Conservation (phyloP, 805 yeast genomes). For the Grigorovia humatica region DNA sequence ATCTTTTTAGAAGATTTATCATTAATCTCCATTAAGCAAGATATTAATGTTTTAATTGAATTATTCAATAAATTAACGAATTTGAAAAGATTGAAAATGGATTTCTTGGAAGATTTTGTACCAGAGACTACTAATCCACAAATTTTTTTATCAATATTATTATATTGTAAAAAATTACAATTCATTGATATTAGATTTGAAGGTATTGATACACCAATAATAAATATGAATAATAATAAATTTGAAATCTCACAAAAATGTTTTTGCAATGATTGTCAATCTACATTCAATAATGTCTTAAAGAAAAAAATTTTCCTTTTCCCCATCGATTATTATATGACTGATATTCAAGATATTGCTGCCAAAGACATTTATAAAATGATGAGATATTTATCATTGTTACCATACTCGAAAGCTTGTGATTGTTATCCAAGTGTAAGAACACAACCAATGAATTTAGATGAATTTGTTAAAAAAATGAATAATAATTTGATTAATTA, state of each 20-base stretch:
- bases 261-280: constrained; percentile 21
- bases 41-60: constrained; percentile 26
- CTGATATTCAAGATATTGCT: constrained; percentile 22
- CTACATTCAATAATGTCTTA: constrained; percentile 26
- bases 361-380: constrained; percentile 30
- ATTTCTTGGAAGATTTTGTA: constrained; percentile 29
- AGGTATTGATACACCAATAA: constrained; percentile 26
- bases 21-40: constrained; percentile 31
- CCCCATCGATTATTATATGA: constrained; percentile 21
- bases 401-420: constrained; percentile 36
- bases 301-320: constrained; percentile 27
- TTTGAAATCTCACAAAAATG: constrained; percentile 26
- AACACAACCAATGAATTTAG: constrained; percentile 32
- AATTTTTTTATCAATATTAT: constrained; percentile 27
- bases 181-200: constrained; percentile 32
- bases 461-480: constrained; percentile 21
- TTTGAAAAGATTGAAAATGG: constrained; percentile 32
- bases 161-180: constrained; percentile 27
- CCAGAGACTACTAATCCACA: constrained; percentile 27
- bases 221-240: constrained; percentile 17
- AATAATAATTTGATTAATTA: constrained; percentile 18
- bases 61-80: constrained; percentile 21
- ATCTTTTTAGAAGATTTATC: constrained; percentile 31
- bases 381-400: constrained; percentile 27
- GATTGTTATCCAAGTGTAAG: constrained; percentile 35